phyloP scores from a whole-genome alignment of 352 stramenopile species.

The Globisporangium cylindrosporum region DNA sequence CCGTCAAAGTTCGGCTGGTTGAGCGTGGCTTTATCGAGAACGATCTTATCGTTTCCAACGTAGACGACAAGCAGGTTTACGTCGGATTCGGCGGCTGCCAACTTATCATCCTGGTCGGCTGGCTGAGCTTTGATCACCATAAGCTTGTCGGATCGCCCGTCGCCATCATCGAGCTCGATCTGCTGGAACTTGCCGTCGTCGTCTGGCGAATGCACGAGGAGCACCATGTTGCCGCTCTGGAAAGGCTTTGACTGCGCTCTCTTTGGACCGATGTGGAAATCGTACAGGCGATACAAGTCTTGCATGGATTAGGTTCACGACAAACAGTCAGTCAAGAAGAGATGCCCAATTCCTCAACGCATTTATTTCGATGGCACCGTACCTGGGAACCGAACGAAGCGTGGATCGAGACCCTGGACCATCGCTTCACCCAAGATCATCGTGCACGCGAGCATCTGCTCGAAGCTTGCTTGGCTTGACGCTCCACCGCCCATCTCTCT shows the following conservation, averaged over 20 bases:
- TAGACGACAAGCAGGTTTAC: slow-evolving; percentile 62
- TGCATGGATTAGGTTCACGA: neutral
- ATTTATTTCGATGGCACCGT: no score
- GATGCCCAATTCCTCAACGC: no score
- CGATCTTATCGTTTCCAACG: slow-evolving; percentile 64
- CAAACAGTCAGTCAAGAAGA: neutral
- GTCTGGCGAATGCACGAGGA: slow-evolving; percentile 58
- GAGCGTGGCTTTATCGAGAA: slow-evolving; percentile 63
- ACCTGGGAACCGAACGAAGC: slow-evolving; percentile 78
- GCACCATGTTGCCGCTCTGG: slow-evolving; percentile 58
- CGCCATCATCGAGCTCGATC: slow-evolving; percentile 24
- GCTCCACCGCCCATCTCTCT: slow-evolving; percentile 56
- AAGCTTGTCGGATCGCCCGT: slow-evolving; percentile 14
- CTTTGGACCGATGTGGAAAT: slow-evolving; percentile 78
- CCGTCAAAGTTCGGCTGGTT: slow-evolving; percentile 72
- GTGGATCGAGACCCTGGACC: slow-evolving; percentile 74
- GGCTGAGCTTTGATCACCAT: slow-evolving; percentile 11
- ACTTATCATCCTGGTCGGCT: slow-evolving; percentile 17
- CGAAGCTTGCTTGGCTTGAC: slow-evolving; percentile 66
- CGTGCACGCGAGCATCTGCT: slow-evolving; percentile 84
- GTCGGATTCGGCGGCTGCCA: slow-evolving; percentile 24
- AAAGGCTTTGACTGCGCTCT: slow-evolving; percentile 48
- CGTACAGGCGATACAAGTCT: slow-evolving; percentile 78
- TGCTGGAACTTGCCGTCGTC: slow-evolving; percentile 49
- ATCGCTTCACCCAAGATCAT: slow-evolving; percentile 83